Conservation (phyloP, 2,329 filamentous ascomycete genomes). For the Ascochyta viciae-villosae region DNA sequence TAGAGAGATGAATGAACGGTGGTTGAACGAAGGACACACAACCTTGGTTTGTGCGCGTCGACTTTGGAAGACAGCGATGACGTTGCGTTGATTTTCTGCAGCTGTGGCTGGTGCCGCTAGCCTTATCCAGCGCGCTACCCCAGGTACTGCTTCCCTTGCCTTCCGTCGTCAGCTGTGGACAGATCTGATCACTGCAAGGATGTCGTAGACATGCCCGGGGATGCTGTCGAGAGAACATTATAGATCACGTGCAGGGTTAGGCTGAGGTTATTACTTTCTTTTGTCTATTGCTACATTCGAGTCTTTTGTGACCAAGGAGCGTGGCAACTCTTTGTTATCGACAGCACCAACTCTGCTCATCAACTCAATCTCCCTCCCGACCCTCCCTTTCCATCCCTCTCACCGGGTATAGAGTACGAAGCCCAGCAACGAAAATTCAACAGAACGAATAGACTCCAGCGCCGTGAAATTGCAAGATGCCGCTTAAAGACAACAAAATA, state of each 20-base stretch:
- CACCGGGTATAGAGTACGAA: constrained; percentile 10
- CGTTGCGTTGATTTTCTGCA: constrained; percentile 26
- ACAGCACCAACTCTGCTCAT: background rate
- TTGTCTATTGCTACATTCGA: constrained; percentile 13
- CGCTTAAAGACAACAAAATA: constrained; percentile 8
- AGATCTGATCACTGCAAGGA: constrained; percentile 14
- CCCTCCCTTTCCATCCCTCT: background rate
- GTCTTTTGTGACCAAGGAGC: background rate
- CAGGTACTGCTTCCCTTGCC: constrained; percentile 20
- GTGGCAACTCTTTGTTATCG: background rate
- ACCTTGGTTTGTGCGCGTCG: constrained; percentile 6
- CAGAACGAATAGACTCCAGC: background rate
- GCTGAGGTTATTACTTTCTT: constrained; percentile 4
- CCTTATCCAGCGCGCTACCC: constrained; percentile 14
- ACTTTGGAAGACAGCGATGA: constrained; percentile 26
- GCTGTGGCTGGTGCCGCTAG: constrained; percentile 30
- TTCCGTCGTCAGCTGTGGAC: constrained; percentile 21
- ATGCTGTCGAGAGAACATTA: background rate
- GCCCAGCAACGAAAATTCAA: background rate
- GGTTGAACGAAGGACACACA: background rate
- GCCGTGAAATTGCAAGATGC: constrained; percentile 11
- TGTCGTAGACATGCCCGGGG: background rate
- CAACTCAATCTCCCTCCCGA: background rate
- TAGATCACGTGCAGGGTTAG: background rate
- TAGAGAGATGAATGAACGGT: background rate